phyloP scores from a whole-genome alignment of 2,329 filamentous ascomycete species.

The Aspergillus japonicus region DNA sequence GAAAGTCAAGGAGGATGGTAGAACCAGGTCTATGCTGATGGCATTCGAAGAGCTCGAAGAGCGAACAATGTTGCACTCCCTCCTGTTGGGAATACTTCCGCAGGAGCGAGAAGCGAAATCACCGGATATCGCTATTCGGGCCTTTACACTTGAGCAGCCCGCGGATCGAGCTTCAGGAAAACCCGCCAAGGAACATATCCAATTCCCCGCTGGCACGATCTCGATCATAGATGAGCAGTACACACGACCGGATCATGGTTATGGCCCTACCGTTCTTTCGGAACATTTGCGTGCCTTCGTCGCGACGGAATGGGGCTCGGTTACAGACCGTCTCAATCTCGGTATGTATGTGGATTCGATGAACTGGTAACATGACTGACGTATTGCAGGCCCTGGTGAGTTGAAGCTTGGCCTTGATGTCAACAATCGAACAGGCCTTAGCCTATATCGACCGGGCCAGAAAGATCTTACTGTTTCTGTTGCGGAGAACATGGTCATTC shows the following conservation, averaged over 20 bases:
- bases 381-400: constrained; percentile 61
- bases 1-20: constrained; percentile 64
- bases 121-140: constrained; percentile 65
- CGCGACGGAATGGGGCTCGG: constrained; percentile 71
- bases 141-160: constrained; percentile 60
- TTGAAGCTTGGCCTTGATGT: constrained; percentile 66
- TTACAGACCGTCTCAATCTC: constrained; percentile 82
- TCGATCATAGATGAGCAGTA: constrained; percentile 70
- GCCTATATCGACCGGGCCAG: constrained; percentile 70
- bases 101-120: constrained; percentile 68
- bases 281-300: constrained; percentile 73
- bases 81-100: constrained; percentile 71
- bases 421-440: constrained; percentile 60
- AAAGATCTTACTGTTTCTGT: constrained; percentile 74
- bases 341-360: constrained; percentile 37
- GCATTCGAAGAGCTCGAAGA: constrained; percentile 74
- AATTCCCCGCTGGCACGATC: constrained; percentile 38
- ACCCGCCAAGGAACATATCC: constrained; percentile 32
- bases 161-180: constrained; percentile 33
- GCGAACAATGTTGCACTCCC: constrained; percentile 67
- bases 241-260: constrained; percentile 53
- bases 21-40: constrained; percentile 70
- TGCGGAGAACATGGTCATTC: constrained; percentile 63
- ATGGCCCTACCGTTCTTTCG: constrained; percentile 68
- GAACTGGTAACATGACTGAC: constrained; percentile 14